These are phyloP conservation scores for Aspergillus nanangensis DNA, from an alignment of 495 filamentous ascomycete genomes.

Conservation along the genomic window DNA sequence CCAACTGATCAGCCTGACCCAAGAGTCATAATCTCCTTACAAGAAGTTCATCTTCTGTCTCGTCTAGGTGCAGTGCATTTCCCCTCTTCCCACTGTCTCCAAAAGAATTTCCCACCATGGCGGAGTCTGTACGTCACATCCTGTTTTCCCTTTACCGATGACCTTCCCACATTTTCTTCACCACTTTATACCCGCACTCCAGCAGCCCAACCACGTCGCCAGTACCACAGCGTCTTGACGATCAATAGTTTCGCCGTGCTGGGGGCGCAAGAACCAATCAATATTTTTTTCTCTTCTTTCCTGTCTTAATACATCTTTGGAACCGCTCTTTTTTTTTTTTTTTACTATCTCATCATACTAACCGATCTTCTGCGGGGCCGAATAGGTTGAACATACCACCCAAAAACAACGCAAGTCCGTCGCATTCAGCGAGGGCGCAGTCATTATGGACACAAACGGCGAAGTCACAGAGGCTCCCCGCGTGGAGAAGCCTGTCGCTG, in stretches of 20 bases:
- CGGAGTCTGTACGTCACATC: slow-evolving; percentile 52
- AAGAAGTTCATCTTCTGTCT: neutral
- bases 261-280: slow-evolving; percentile 1
- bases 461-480: slow-evolving; percentile 67
- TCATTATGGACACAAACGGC: slow-evolving; percentile 82
- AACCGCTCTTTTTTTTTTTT: slow-evolving; percentile 3
- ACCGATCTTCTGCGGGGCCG: slow-evolving; percentile 13
- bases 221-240: slow-evolving; percentile 2
- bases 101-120: slow-evolving; percentile 23
- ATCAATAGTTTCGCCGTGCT: neutral
- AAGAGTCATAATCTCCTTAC: slow-evolving; percentile 17
- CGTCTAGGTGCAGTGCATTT: slow-evolving; percentile 11
- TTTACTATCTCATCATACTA: slow-evolving; percentile 3
- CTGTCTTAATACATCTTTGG: slow-evolving; percentile 6
- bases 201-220: slow-evolving; percentile 13
- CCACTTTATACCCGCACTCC: slow-evolving; percentile 19
- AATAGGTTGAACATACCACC: slow-evolving; percentile 21
- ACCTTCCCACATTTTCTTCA: slow-evolving; percentile 43
- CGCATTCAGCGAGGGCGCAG: slow-evolving; percentile 78
- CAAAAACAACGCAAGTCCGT: slow-evolving; percentile 77
- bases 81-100: neutral
- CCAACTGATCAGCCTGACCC: neutral
- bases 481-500: slow-evolving; percentile 62
- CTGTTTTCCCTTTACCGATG: slow-evolving; percentile 37
- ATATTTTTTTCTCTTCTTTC: slow-evolving; percentile 8